phyloP scores from a whole-genome alignment of 2,329 filamentous ascomycete genomes.

The Lachnellula cervina region DNA sequence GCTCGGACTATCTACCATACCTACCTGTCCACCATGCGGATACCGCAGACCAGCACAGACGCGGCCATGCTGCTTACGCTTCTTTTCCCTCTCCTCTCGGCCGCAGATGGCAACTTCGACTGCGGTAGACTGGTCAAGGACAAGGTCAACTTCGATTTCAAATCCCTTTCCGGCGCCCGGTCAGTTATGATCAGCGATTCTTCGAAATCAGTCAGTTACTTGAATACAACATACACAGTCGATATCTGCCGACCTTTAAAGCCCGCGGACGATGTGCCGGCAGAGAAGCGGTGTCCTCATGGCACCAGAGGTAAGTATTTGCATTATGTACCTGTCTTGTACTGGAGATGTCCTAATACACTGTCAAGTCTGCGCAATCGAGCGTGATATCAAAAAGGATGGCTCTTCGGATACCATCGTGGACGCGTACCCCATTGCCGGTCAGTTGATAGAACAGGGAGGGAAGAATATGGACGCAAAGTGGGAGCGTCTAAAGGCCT shows the following conservation, averaged over 20 bases:
- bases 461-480: conserved; percentile 60
- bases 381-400: conserved; percentile 48
- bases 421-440: conserved; percentile 68
- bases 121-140: conserved; percentile 60
- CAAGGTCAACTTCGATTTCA: conserved; percentile 59
- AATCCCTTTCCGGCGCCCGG: conserved; percentile 60
- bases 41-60: conserved; percentile 20
- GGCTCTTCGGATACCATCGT: conserved; percentile 45
- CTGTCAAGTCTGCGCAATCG: conserved; percentile 67
- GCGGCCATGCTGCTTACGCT: conserved; percentile 25
- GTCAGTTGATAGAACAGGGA: conserved; percentile 56
- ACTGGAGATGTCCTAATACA: background rate
- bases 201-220: conserved; percentile 42
- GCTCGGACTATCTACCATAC: background rate
- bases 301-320: conserved; percentile 58
- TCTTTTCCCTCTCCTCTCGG: conserved; percentile 25
- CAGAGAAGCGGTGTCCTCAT: conserved; percentile 59
- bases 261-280: conserved; percentile 47
- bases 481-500: conserved; percentile 60
- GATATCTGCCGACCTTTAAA: conserved; percentile 69
- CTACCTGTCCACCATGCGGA: conserved; percentile 19
- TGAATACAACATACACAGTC: conserved; percentile 76
- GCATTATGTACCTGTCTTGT: background rate
- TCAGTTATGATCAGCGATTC: conserved; percentile 55
- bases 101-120: conserved; percentile 44